Percentiles rank a stretch among this genome's conserved stretches.
These are phyloP conservation scores for Thuidium tamariscinum DNA, from an alignment of 225 moss, liverwort and hornwort genomes.

Conservation along the genomic window DNA sequence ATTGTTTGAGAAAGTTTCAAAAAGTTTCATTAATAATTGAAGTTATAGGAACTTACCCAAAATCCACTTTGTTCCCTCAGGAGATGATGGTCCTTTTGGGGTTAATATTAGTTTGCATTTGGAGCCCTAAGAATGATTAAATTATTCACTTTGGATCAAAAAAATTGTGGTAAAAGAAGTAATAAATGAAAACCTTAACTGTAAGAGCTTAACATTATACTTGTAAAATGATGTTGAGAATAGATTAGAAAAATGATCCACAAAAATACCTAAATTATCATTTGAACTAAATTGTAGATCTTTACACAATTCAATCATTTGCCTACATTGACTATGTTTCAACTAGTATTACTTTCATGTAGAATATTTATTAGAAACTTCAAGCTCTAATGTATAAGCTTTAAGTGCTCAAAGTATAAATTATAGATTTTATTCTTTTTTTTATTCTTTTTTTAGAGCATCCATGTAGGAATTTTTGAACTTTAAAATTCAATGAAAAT, in stretches of 20 bases:
- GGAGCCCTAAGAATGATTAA: not conserved
- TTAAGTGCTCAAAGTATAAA: not conserved
- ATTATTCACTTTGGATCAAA: not conserved
- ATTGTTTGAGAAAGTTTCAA: no score
- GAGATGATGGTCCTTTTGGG: no score
- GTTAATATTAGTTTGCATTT: not conserved
- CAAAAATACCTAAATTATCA: not conserved
- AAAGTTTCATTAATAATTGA: no score
- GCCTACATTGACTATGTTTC: fast-evolving
- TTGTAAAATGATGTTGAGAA: fast-evolving
- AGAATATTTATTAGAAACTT: not conserved
- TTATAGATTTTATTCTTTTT: not conserved
- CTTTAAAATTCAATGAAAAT: not conserved
- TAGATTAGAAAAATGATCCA: not conserved
- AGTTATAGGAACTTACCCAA: no score
- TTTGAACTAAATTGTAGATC: not conserved
- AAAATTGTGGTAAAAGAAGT: not conserved
- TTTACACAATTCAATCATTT: fast-evolving
- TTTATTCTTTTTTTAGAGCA: no score
- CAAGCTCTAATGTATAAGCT: not conserved
- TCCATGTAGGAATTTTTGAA: not conserved
- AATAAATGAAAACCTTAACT: not conserved
- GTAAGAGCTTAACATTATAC: not conserved
- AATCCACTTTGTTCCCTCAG: no score
- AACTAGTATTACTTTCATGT: not conserved